Conservation (phyloP, 2,329 filamentous ascomycete species). For the Lizonia empirigonia region DNA sequence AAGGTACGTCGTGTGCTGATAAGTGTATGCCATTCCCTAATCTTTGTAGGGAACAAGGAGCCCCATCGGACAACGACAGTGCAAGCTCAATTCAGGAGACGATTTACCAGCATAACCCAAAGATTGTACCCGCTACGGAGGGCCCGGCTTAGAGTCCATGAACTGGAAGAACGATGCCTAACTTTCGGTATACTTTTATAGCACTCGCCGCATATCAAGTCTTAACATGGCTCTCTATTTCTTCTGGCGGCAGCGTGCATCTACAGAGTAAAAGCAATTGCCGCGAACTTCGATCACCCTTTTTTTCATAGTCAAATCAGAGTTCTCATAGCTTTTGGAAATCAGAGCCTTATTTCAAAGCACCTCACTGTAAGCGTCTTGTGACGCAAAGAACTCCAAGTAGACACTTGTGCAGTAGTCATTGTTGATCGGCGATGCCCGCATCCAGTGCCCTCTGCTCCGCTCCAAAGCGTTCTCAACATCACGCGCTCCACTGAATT, state of each 20-base stretch:
- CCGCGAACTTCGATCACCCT: no score
- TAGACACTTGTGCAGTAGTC: no score
- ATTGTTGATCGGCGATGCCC: neutral
- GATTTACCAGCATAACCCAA: neutral
- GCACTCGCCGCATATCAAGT: no score
- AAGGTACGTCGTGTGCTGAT: conserved; percentile 4
- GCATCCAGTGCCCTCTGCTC: neutral
- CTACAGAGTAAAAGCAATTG: no score
- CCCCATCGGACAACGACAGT: conserved; percentile 12
- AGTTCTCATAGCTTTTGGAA: no score
- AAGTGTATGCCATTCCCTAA: neutral
- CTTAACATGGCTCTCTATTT: no score
- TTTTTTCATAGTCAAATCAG: no score
- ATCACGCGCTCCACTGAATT: neutral
- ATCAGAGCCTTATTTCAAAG: no score
- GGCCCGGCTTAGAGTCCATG: neutral
- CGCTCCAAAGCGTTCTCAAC: neutral
- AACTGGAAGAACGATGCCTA: neutral
- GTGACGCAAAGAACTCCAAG: no score
- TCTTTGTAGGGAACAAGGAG: neutral
- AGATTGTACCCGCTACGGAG: neutral
- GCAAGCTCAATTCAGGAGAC: conserved; percentile 13
- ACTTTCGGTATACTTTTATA: no score
- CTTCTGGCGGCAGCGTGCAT: no score
- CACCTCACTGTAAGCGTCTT: no score